Conservation (phyloP, 805 yeast genomes). For the Yamadazyma laniorum region DNA sequence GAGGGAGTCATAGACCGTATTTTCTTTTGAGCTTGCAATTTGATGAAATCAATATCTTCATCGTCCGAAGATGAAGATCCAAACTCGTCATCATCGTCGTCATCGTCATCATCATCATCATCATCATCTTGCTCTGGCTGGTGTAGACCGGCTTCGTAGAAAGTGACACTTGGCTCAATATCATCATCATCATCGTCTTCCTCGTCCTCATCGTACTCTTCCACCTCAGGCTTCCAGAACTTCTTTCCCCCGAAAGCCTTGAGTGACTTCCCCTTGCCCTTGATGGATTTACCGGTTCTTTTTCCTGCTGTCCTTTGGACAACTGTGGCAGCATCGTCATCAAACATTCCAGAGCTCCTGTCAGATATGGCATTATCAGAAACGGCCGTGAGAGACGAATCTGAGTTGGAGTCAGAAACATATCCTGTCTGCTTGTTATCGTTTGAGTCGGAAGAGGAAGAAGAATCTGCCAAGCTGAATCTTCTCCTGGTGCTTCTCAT, state of each 20-base stretch:
- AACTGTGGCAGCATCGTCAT: background rate
- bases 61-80: conserved; percentile 54
- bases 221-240: conserved; percentile 8
- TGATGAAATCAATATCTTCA: conserved; percentile 67
- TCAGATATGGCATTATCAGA: conserved; percentile 24
- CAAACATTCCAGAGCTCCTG: conserved; percentile 4
- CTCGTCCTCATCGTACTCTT: conserved; percentile 13
- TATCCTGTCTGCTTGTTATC: conserved; percentile 4
- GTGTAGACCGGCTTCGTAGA: conserved; percentile 5
- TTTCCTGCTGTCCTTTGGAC: background rate
- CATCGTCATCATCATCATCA: conserved; percentile 10
- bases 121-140: conserved; percentile 12
- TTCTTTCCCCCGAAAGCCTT: conserved; percentile 7
- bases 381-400: conserved; percentile 42
- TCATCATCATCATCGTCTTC: conserved; percentile 7
- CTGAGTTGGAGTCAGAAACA: conserved; percentile 27
- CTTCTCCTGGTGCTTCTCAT: conserved; percentile 17
- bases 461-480: conserved; percentile 36
- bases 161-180: background rate
- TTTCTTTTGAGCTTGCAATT: conserved; percentile 66
- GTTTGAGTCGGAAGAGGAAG: conserved; percentile 19
- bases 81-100: conserved; percentile 22
- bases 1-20: conserved; percentile 53
- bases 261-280: conserved; percentile 9
- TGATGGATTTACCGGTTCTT: background rate